Base-by-base conservation (phyloP, 371 early-diverging fungal genomes). In the Mucor mucedo region DNA sequence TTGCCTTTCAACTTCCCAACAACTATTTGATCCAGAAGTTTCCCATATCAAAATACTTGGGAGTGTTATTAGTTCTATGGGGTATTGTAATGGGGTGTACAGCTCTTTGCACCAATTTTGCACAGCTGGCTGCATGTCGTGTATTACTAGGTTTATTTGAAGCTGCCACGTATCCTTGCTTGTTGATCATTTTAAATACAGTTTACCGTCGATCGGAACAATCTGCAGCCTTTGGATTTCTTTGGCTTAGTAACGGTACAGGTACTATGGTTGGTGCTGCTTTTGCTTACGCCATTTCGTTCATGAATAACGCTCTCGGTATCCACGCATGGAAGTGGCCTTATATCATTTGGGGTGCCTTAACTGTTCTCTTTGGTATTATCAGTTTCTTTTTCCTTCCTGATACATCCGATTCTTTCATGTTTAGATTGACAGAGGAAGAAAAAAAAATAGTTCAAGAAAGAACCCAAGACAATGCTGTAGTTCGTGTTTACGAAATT, bases 131-230 rank as follows among this genome's bases (percentile, higher is more conserved):
- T 13, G 72, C 45, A 1, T 42, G 69, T 0, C 71, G 70, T 14
- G 65, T 70, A 16, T 48, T 80, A 0, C 65, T 77, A 11, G 80
- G 79, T 9, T 28, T 77, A 3, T 68, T 76, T 49, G 77, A 72
- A 52, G 78, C 76, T 7, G 67, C 62, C 11, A 60, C 68, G 0
- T 63, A 72, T 44, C 75, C 75, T 1, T 69, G 60, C 29, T 28
- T 78, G 3, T 58, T 65, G 11, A 54, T 78, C n/a, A 56, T 78
- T 5, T 21, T 76, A 5, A 68, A 58, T 41, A 65, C 64, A 5
- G 54, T 73, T 0, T 78, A 78, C 41, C 71, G 78, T 38, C 72
- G 76, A 39, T 60, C 67, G 0, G 79, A 78, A 27, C 76, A 76
- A 40, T 58, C 76, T 4, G 59, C 52, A 8, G 66, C 62, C 14